Evolutionary conservation across 208 protist species (phyloP), one percentile per base, ranked within the genome.

Genomic region (Wallacemonas sp.): DNA sequence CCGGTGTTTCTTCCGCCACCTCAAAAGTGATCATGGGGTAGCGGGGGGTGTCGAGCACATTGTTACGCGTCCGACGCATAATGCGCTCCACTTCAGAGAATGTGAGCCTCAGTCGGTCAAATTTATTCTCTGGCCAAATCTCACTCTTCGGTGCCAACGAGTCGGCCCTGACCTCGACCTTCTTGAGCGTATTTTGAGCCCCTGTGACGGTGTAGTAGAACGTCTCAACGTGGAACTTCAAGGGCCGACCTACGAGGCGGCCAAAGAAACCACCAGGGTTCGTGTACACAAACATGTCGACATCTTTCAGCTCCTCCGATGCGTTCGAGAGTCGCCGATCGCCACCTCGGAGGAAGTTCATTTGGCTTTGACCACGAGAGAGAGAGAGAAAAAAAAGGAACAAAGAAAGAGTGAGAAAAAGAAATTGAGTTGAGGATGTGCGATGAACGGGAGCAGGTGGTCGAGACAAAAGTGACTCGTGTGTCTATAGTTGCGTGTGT

Each of bases 261-360:
- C 90, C 90, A 0, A 96, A 45, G 22, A 92, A 60, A 6, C 90
- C 90, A 1, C 74, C 77, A 3, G 90, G 87, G 15, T 70, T 36
- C 21, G 87, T 86, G 75, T 92, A 93, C 15, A 96, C 87, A 59
- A 84, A 87, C 87, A 96, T 93, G 56, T 90, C 73, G 11, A 96
- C 79, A 21, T 84, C 76, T 11, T 67, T 54, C 45, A 96, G 72
- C 71, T 91, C 90, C 11, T 62, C 41, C 26, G 44, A 63, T 38
- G 58, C 66, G 68, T 77, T 87, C 24, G 51, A 54, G 54, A 82
- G 67, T 36, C 71, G 17, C n/a, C 59, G 31, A 22, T 67, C 39
- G 14, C 46, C 61, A 2, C 54, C 24, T 34, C 55, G 21, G 34
- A 47, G 27, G 46, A 45, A 36, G 27, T 39, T 58, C 51, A 58